Percentiles rank a stretch among this genome's conserved stretches.
phyloP scores from a whole-genome alignment of 179 eudicot species.

The Beta lomatogona region DNA sequence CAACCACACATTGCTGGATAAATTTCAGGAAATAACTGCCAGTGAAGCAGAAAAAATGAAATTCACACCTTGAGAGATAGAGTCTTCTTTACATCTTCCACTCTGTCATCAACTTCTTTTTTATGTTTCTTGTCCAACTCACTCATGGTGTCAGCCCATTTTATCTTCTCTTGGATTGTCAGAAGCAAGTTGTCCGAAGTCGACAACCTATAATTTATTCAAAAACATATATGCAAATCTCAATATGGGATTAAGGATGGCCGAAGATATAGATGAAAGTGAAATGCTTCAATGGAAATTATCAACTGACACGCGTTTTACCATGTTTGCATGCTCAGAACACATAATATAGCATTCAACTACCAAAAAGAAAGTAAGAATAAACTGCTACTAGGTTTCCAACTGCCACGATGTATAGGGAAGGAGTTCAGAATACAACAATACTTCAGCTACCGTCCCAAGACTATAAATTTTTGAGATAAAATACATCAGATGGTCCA shows the following conservation, averaged over 20 bases:
- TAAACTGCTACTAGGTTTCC: neutral
- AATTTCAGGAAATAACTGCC: neutral
- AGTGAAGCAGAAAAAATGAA: constrained; percentile 22
- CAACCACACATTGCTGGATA: neutral
- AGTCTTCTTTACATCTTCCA: constrained; percentile 77
- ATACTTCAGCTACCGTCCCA: neutral
- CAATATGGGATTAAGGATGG: neutral
- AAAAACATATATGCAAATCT: constrained; percentile 3
- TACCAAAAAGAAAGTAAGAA: neutral
- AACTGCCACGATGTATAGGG: neutral
- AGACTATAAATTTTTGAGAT: neutral
- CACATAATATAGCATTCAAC: neutral
- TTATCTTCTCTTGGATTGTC: constrained; percentile 94
- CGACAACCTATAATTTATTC: constrained; percentile 51
- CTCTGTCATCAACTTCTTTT: constrained; percentile 77
- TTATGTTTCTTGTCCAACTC: constrained; percentile 83
- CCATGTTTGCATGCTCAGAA: neutral
- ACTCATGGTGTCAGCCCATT: constrained; percentile 94
- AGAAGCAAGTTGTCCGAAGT: constrained; percentile 82
- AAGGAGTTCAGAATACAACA: neutral
- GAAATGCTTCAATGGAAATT: neutral
- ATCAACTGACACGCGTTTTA: neutral
- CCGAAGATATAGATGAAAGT: neutral
- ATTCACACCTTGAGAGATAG: constrained; percentile 75
- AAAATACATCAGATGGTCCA: neutral